These are phyloP conservation scores for Claviceps lovelessii DNA, from an alignment of 2,329 filamentous ascomycete genomes.

Conservation along the genomic window DNA sequence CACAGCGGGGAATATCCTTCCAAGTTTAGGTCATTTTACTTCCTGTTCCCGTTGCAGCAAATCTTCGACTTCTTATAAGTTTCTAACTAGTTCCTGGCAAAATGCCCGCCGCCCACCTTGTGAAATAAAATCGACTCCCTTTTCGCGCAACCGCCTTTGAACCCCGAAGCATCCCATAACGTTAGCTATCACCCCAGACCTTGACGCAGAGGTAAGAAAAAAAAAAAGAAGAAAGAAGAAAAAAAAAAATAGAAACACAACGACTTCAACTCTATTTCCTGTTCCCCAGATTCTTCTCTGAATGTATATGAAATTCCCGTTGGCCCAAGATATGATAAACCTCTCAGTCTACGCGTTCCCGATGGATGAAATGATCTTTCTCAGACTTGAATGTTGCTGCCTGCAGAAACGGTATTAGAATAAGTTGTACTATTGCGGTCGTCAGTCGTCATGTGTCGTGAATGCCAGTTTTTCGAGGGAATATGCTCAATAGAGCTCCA, in stretches of 20 bases:
- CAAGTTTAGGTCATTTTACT: background rate
- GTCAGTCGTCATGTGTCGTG: background rate
- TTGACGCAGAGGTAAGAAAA: background rate
- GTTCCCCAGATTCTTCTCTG: background rate
- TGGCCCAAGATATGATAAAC: background rate
- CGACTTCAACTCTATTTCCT: background rate
- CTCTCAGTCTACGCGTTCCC: background rate
- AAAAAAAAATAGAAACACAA: background rate
- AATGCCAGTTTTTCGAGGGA: background rate
- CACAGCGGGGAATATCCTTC: too few species aligned
- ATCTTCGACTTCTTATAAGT: background rate
- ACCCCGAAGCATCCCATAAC: background rate
- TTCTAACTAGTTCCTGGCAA: background rate
- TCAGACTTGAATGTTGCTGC: background rate
- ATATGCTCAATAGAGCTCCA: background rate
- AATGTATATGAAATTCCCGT: background rate
- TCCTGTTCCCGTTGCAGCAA: background rate
- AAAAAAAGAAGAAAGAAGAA: background rate
- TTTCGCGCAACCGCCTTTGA: background rate
- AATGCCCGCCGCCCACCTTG: background rate
- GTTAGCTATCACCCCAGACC: background rate
- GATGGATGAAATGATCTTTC: background rate
- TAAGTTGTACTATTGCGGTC: background rate
- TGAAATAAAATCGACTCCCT: background rate
- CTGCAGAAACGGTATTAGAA: background rate